Evolutionary conservation across 176 grass and related monocot genomes (phyloP).

Genomic region (Aegilops speltoides): DNA sequence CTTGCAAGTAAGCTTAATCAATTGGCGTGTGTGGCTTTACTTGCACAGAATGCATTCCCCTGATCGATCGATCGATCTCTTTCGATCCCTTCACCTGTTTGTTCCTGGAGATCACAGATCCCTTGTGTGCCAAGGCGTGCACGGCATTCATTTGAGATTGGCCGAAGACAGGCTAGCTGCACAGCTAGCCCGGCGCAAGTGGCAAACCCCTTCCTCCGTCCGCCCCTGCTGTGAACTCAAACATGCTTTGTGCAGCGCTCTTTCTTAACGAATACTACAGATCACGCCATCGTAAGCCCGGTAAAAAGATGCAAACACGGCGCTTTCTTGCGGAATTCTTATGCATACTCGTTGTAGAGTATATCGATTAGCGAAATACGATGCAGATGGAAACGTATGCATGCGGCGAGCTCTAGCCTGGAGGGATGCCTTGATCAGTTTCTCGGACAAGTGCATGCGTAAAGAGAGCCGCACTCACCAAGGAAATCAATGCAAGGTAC

Average conservation of each 20-base stretch:
- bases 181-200: background rate
- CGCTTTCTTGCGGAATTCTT: too few relatives aligned
- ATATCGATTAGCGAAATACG: too few relatives aligned
- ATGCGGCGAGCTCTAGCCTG: background rate
- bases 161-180: too few relatives aligned
- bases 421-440: background rate
- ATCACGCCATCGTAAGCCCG: too few relatives aligned
- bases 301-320: too few relatives aligned
- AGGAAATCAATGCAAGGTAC: background rate
- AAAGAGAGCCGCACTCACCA: background rate
- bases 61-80: background rate
- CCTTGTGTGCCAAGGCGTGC: background rate
- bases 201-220: background rate
- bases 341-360: too few relatives aligned
- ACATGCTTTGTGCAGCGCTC: too few relatives aligned
- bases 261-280: too few relatives aligned
- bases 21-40: background rate
- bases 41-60: background rate
- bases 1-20: background rate
- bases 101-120: background rate
- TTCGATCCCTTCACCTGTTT: background rate
- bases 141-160: background rate
- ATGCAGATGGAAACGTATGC: too few relatives aligned
- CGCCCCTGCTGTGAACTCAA: too few relatives aligned
- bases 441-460: background rate